Conservation (phyloP, 2,329 filamentous ascomycete genomes). For the Blastomyces gilchristii region DNA sequence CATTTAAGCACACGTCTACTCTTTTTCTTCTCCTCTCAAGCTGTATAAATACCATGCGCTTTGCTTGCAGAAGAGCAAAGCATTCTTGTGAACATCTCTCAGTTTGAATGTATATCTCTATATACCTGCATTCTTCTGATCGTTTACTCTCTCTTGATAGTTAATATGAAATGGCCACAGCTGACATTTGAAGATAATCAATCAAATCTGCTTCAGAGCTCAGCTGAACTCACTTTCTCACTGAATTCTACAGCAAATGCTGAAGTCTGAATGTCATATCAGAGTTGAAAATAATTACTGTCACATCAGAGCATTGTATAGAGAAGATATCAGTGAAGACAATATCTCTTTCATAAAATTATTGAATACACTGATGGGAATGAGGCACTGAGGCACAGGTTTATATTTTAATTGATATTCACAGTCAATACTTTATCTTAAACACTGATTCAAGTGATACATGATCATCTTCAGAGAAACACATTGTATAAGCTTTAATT, state of each 20-base stretch:
- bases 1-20: background rate
- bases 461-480: too few relatives aligned
- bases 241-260: background rate
- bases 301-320: background rate
- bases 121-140: background rate
- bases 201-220: background rate
- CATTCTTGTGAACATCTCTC: too few relatives aligned
- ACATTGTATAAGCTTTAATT: too few relatives aligned
- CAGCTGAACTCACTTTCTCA: background rate
- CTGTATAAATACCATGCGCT: too few relatives aligned
- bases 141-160: background rate
- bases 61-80: too few relatives aligned
- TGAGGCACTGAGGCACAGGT: too few relatives aligned
- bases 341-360: slow-evolving; percentile 4
- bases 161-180: background rate
- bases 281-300: background rate
- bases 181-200: background rate
- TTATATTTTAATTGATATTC: too few relatives aligned
- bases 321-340: background rate
- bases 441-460: too few relatives aligned
- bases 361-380: slow-evolving; percentile 2
- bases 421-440: too few relatives aligned
- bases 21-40: background rate
- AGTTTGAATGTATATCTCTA: too few relatives aligned
- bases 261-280: background rate